Evolutionary conservation across 352 stramenopile species (phyloP).

Genomic region (Globisporangium rhizosaccharum): DNA sequence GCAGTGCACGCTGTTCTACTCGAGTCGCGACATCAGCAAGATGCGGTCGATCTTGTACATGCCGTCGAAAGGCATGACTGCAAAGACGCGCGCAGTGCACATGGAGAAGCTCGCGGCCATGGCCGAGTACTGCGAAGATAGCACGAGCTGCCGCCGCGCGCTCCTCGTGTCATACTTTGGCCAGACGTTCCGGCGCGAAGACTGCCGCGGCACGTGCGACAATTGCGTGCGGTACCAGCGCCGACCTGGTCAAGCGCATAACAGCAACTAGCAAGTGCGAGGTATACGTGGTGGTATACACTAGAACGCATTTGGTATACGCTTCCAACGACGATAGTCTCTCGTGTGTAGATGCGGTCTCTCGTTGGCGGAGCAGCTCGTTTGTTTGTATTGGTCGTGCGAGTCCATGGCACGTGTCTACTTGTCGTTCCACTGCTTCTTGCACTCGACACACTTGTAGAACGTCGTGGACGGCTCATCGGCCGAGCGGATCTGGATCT

Average conservation of each 20-base stretch:
- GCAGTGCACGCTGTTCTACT: constrained; percentile 91
- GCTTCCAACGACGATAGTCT: too few relatives aligned
- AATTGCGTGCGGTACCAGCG: constrained; percentile 12
- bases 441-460: constrained; percentile 99
- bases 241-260: constrained; percentile 1
- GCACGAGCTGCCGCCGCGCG: constrained; percentile 66
- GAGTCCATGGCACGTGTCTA: neutral
- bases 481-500: constrained; percentile 99
- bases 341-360: neutral
- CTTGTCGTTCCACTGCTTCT: constrained; percentile 95
- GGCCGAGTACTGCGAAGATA: constrained; percentile 75
- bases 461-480: constrained; percentile 99
- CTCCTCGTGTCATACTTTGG: constrained; percentile 79
- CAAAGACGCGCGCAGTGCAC: constrained; percentile 61
- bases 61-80: constrained; percentile 75
- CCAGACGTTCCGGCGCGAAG: constrained; percentile 57
- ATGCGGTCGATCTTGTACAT: constrained; percentile 78
- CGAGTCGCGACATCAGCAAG: constrained; percentile 70
- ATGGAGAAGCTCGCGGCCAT: constrained; percentile 76
- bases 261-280: constrained; percentile 5
- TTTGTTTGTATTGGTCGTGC: neutral
- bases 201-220: constrained; percentile 40
- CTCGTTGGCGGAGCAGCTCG: neutral
- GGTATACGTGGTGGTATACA: neutral
- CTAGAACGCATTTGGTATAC: too few relatives aligned